Base-by-base conservation (phyloP, 1,284 basidiomycete genomes). In the Jaminaea rosea region DNA sequence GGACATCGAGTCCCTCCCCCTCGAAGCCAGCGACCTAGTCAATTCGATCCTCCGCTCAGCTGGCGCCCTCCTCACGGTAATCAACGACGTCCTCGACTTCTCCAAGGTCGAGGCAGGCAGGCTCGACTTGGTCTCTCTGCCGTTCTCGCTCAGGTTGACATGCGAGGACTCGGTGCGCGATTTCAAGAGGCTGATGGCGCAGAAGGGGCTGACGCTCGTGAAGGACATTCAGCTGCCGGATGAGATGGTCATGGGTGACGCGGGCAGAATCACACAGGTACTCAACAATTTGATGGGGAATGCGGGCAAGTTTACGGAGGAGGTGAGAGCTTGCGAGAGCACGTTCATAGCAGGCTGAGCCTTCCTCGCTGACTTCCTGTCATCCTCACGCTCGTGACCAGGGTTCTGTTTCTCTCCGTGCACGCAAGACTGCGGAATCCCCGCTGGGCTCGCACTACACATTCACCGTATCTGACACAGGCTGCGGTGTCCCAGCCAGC, bases 41-140 rank as follows among this genome's bases (percentile, higher is more conserved):
- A 55, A 63, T 77, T 3, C 75, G 11, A 78, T 78, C 53, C 67
- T 63, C 15, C 67, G 68, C 4, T 75, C 73, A 27, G 75, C 76
- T 5, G 73, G 77, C 27, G 76, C 77, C 26, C 66, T 78, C 0
- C 70, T 77, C 21, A 73, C 73, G 4, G 62, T 78, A 26, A 77
- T 78, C 59, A 75, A 76, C 49, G 76, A 77, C 49, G 74, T 78
- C 26, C 67, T 78, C 24, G 77, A 78, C 56, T 73, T 75, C 47
- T 71, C 73, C 27, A 76, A 77, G 50, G 69, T 78, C 27, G 76
- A 77, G 51, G 66, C 70, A 6, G 71, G 74, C 34, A 73, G 72
- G 23, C 74, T 77, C 41, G 65, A 73, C 29, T 62, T 76, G 17
- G 77, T 78, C 39, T 62, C 67, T 13, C 72, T 75, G 15, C 72